Percentiles rank a stretch among this genome's conserved stretches.
Evolutionary conservation across 169 alveolate genomes (phyloP).

Genomic region (Cyclospora cayetanensis): DNA sequence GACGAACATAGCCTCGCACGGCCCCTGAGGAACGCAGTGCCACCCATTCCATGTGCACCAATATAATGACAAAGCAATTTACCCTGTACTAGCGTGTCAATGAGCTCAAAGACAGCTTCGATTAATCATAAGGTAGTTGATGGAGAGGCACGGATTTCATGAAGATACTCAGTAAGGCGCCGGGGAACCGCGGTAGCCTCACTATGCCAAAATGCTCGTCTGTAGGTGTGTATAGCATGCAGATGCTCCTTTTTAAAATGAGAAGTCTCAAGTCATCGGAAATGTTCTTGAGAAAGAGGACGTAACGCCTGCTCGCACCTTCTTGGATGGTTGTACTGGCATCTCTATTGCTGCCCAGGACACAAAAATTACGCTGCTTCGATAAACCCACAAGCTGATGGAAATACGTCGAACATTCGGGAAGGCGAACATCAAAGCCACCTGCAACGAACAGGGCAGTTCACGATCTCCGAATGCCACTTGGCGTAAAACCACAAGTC

Average conservation of each 20-base stretch:
- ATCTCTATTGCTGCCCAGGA: not conserved
- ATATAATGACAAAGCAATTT: not conserved
- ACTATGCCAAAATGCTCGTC: constrained; percentile 97
- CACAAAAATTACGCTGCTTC: constrained; percentile 38
- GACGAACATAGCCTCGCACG: constrained; percentile 75
- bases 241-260: constrained; percentile 84
- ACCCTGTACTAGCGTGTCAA: not conserved
- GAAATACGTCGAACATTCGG: constrained; percentile 24
- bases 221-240: constrained; percentile 93
- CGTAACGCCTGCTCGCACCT: constrained; percentile 69
- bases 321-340: not conserved
- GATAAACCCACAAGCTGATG: constrained; percentile 65
- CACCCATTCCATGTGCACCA: not conserved
- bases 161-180: not conserved
- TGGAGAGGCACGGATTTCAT: not conserved
- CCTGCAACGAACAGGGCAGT: constrained; percentile 21
- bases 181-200: not conserved
- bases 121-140: not conserved
- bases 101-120: not conserved
- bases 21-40: constrained; percentile 42
- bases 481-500: too few species aligned
- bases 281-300: constrained; percentile 87
- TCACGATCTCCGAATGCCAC: too few species aligned
- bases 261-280: constrained; percentile 82
- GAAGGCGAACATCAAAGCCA: constrained; percentile 49